Conservation (phyloP, 768 basidiomycete genomes). For the Mycena rosella region DNA sequence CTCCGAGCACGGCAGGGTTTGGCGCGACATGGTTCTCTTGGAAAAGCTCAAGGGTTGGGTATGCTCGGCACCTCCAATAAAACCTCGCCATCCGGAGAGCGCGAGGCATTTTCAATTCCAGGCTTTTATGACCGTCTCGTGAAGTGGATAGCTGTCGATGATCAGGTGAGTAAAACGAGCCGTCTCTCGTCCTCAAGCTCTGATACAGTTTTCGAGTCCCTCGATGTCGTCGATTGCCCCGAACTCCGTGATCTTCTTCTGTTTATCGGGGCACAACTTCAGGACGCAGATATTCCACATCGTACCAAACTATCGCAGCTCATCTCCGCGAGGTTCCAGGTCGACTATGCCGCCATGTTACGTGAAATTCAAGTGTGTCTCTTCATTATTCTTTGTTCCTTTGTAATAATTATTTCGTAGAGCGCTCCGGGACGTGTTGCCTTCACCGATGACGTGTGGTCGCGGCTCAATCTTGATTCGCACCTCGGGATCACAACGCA, state of each 20-base stretch:
- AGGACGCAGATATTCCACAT: constrained; percentile 45
- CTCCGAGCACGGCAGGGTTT: constrained; percentile 18
- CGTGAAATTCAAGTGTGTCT: no score
- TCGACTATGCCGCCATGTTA: no score
- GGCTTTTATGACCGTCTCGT: constrained; percentile 38
- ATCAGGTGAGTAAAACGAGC: constrained; percentile 39
- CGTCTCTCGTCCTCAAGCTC: background rate
- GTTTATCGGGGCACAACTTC: constrained; percentile 38
- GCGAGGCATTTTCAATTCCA: constrained; percentile 29
- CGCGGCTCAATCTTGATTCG: constrained; percentile 15
- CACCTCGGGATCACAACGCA: constrained; percentile 36
- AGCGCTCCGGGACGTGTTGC: constrained; percentile 10
- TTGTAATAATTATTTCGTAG: no score
- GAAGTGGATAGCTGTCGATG: constrained; percentile 42
- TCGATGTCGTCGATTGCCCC: constrained; percentile 41
- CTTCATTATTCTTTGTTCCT: no score
- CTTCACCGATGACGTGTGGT: constrained; percentile 37
- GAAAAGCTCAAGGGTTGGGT: constrained; percentile 33
- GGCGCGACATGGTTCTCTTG: constrained; percentile 25
- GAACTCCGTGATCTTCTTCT: constrained; percentile 32
- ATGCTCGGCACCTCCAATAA: background rate
- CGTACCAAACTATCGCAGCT: constrained; percentile 41
- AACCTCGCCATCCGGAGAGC: constrained; percentile 2
- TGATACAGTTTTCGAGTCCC: constrained; percentile 38
- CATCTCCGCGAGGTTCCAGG: constrained; percentile 16